Conservation (phyloP, 2,329 filamentous ascomycete species). For the Sclerotinia nivalis region DNA sequence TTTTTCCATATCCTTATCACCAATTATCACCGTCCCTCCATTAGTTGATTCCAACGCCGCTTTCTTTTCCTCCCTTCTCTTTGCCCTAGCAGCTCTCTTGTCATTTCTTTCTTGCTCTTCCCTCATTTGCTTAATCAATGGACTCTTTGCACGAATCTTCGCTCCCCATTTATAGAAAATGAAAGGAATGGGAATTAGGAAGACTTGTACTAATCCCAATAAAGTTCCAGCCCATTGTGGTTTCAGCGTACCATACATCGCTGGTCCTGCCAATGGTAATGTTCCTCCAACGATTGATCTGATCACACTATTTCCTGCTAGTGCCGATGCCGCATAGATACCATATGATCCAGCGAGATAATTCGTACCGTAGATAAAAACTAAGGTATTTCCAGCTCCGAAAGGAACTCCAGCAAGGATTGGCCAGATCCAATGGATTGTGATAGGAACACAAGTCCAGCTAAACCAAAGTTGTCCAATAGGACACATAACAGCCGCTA, state of each 20-base stretch:
- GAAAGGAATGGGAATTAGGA: constrained; percentile 76
- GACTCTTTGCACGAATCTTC: constrained; percentile 54
- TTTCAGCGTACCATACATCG: constrained; percentile 68
- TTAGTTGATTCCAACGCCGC: constrained; percentile 24
- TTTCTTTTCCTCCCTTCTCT: constrained; percentile 24
- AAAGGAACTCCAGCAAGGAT: constrained; percentile 79
- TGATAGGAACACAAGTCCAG: constrained; percentile 78
- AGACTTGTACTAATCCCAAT: constrained; percentile 70
- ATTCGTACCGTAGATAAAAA: constrained; percentile 81
- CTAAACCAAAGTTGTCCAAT: constrained; percentile 82
- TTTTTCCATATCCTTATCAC: constrained; percentile 21
- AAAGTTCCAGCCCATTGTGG: constrained; percentile 80
- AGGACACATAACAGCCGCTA: constrained; percentile 73
- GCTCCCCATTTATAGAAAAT: constrained; percentile 69
- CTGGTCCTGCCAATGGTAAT: constrained; percentile 71
- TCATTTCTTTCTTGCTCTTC: constrained; percentile 39
- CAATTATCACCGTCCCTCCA: not conserved
- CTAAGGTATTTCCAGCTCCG: constrained; percentile 71
- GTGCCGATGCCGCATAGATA: constrained; percentile 77
- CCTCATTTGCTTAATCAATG: constrained; percentile 44
- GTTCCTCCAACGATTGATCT: constrained; percentile 74
- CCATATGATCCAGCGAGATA: constrained; percentile 79
- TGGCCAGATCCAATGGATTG: constrained; percentile 80
- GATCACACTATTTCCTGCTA: constrained; percentile 77
- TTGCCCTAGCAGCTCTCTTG: constrained; percentile 31